Percentiles rank a stretch among this genome's conserved stretches.
These are phyloP conservation scores for Venturia nashicola DNA, from an alignment of 2,329 filamentous ascomycete species.

Conservation along the genomic window DNA sequence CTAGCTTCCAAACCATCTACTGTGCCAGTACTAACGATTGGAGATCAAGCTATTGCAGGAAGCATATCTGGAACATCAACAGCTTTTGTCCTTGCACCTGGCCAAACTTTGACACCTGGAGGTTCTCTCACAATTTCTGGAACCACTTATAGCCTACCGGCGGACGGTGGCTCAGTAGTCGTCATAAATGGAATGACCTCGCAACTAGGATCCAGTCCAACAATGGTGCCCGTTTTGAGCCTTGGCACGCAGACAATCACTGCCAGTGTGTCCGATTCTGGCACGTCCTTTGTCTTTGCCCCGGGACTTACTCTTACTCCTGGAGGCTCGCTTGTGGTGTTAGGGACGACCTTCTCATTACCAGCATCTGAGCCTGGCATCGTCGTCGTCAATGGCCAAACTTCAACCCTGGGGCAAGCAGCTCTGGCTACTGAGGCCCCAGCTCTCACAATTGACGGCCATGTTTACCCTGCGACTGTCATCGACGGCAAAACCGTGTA, in stretches of 20 bases:
- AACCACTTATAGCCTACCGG: constrained; percentile 17
- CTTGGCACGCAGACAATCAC: constrained; percentile 17
- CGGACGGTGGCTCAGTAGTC: constrained; percentile 11
- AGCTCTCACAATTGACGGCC: background rate
- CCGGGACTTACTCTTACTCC: constrained; percentile 26
- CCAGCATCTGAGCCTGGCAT: constrained; percentile 11
- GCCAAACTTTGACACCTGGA: constrained; percentile 25
- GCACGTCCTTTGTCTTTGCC: constrained; percentile 22
- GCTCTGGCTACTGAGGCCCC: background rate
- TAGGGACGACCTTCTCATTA: constrained; percentile 22
- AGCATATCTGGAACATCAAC: constrained; percentile 9
- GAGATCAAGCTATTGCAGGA: background rate
- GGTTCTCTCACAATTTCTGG: constrained; percentile 7
- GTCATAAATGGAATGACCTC: background rate
- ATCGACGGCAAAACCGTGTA: background rate
- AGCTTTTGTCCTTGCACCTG: constrained; percentile 24
- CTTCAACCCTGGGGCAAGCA: background rate
- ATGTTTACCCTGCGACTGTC: background rate
- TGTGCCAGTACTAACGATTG: background rate
- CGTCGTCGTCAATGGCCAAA: background rate
- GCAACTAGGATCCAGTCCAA: constrained; percentile 10
- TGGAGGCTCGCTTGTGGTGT: constrained; percentile 21
- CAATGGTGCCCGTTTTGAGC: constrained; percentile 12
- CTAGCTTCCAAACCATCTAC: background rate
- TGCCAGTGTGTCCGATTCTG: background rate